phyloP scores from a whole-genome alignment of 306 rosid species.

The Fragaria vesca region DNA sequence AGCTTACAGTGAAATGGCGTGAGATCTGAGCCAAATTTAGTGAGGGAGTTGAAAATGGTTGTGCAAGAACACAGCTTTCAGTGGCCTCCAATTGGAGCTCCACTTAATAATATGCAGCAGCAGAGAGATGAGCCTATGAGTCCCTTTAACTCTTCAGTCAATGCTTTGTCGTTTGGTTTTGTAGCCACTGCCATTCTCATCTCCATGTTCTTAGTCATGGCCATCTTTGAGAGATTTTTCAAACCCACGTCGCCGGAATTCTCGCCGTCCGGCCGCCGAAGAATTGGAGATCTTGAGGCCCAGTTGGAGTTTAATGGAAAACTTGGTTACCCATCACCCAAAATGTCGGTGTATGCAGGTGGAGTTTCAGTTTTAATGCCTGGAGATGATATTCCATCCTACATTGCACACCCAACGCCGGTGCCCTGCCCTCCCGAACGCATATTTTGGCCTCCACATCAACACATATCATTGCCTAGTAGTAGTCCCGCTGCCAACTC shows the following conservation, averaged over 20 bases:
- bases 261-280: slow-evolving; percentile 48
- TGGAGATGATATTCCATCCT: slow-evolving; percentile 82
- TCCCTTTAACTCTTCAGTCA: slow-evolving; percentile 69
- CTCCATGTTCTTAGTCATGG: slow-evolving; percentile 94
- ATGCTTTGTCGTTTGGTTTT: slow-evolving; percentile 92
- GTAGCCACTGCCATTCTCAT: slow-evolving; percentile 96
- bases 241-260: slow-evolving; percentile 59
- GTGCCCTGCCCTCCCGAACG: slow-evolving; percentile 62
- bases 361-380: slow-evolving; percentile 95
- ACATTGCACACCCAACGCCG: slow-evolving; percentile 79
- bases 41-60: slow-evolving; percentile 35
- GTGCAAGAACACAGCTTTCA: slow-evolving; percentile 43
- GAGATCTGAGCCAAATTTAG: slow-evolving; percentile 10
- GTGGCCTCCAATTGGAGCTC: slow-evolving; percentile 91
- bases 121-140: slow-evolving; percentile 58
- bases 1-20: slow-evolving; percentile 9
- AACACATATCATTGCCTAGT: slow-evolving; percentile 30
- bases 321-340: slow-evolving; percentile 61
- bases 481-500: slow-evolving; percentile 18
- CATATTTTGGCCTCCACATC: slow-evolving; percentile 62
- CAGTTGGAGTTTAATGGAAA: slow-evolving; percentile 55
- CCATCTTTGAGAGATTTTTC: slow-evolving; percentile 81
- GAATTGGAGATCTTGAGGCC: slow-evolving; percentile 50
- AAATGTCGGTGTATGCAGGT: slow-evolving; percentile 61
- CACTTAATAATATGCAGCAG: slow-evolving; percentile 34